These are phyloP conservation scores for Ilyonectria destructans DNA, from an alignment of 2,329 filamentous ascomycete species.

Conservation along the genomic window DNA sequence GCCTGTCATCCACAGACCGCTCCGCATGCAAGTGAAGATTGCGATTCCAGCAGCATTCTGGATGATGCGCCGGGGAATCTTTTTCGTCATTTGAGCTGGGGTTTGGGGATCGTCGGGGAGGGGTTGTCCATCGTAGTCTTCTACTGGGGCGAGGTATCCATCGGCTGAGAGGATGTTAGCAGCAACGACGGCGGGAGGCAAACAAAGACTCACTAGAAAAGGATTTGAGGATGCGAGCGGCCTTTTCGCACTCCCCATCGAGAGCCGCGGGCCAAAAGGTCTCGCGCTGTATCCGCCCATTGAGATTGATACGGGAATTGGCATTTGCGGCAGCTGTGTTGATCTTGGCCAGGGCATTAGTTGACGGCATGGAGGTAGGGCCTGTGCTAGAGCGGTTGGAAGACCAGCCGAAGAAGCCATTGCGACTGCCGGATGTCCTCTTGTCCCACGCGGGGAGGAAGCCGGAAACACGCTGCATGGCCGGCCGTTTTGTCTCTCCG, in stretches of 20 bases:
- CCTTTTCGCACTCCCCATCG: slow-evolving; percentile 93
- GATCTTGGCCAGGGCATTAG: slow-evolving; percentile 52
- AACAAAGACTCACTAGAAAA: slow-evolving; percentile 79
- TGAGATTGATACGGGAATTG: slow-evolving; percentile 32
- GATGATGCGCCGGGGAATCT: slow-evolving; percentile 89
- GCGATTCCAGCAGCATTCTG: slow-evolving; percentile 91
- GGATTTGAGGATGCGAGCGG: slow-evolving; percentile 88
- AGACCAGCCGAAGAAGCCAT: slow-evolving; percentile 62
- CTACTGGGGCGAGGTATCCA: slow-evolving; percentile 68
- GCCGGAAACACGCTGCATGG: slow-evolving; percentile 63
- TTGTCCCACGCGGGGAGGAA: slow-evolving; percentile 64
- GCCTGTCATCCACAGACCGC: slow-evolving; percentile 91
- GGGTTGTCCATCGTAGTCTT: slow-evolving; percentile 53
- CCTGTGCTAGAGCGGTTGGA: slow-evolving; percentile 64
- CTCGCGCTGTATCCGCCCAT: slow-evolving; percentile 64
- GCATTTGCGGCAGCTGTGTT: slow-evolving; percentile 55
- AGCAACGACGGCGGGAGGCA: slow-evolving; percentile 18
- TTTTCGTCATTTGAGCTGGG: slow-evolving; percentile 75
- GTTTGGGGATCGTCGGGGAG: slow-evolving; percentile 61
- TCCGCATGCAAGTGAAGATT: slow-evolving; percentile 96
- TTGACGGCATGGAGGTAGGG: slow-evolving; percentile 37
- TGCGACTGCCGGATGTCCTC: slow-evolving; percentile 55
- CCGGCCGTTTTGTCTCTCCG: slow-evolving; percentile 55
- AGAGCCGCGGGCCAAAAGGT: slow-evolving; percentile 89
- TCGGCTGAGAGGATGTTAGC: slow-evolving; percentile 61